phyloP scores from a whole-genome alignment of 2,329 filamentous ascomycete species.

The Microsporum canis region DNA sequence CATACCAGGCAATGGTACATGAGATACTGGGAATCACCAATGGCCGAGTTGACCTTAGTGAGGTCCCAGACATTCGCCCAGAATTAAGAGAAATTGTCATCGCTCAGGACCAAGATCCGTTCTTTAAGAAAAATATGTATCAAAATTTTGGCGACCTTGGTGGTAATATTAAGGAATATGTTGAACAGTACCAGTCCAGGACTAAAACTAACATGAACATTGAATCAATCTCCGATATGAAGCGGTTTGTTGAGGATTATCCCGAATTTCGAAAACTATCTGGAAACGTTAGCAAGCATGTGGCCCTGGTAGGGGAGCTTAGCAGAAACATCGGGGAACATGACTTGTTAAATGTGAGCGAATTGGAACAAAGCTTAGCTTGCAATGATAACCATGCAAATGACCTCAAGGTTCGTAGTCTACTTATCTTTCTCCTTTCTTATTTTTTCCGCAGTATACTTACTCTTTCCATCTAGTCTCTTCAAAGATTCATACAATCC shows the following conservation, averaged over 20 bases:
- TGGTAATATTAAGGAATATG: slow-evolving; percentile 96
- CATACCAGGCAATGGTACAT: slow-evolving; percentile 99
- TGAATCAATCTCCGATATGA: slow-evolving; percentile 97
- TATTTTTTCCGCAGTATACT: neutral
- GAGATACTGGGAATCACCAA: slow-evolving; percentile 89
- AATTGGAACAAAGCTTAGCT: slow-evolving; percentile 89
- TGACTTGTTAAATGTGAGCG: slow-evolving; percentile 85
- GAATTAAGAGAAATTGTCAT: slow-evolving; percentile 90
- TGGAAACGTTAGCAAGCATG: slow-evolving; percentile 96
- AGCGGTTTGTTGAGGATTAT: slow-evolving; percentile 97
- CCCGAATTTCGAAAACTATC: slow-evolving; percentile 95
- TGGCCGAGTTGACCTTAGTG: slow-evolving; percentile 78
- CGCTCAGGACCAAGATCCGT: slow-evolving; percentile 93
- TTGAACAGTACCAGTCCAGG: slow-evolving; percentile 94
- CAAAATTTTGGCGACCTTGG: slow-evolving; percentile 93
- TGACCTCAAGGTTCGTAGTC: slow-evolving; percentile 66
- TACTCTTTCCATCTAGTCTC: slow-evolving; percentile 41
- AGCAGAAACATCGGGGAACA: slow-evolving; percentile 78
- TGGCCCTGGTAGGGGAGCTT: slow-evolving; percentile 86
- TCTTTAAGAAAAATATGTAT: slow-evolving; percentile 99
- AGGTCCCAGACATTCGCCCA: slow-evolving; percentile 70
- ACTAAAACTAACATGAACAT: slow-evolving; percentile 95
- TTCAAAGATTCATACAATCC: slow-evolving; percentile 77
- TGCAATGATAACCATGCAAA: slow-evolving; percentile 90
- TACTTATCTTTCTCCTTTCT: neutral